Evolutionary conservation across 2,329 filamentous ascomycete species (phyloP).

Genomic region (Nemania sp.): DNA sequence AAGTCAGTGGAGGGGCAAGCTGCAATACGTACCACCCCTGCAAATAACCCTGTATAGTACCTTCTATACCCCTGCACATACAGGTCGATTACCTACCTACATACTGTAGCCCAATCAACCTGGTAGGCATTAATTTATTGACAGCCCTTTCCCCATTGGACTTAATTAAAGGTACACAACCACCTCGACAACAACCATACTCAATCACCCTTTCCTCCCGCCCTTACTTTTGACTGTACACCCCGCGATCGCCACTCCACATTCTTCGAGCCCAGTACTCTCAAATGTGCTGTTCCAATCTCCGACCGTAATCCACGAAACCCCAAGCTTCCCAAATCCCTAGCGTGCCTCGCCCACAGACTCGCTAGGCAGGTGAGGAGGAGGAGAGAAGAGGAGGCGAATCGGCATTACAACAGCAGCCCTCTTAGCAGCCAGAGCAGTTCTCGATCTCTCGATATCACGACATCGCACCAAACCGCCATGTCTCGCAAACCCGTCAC

Average conservation of each 20-base stretch:
- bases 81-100: neutral
- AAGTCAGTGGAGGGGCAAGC: slow-evolving; percentile 4
- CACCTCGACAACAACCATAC: neutral
- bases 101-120: neutral
- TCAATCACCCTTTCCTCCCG: neutral
- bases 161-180: neutral
- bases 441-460: no score
- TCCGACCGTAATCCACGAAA: neutral
- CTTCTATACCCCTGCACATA: neutral
- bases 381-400: slow-evolving; percentile 7
- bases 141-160: neutral
- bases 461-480: slow-evolving; percentile 22
- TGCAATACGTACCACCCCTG: neutral
- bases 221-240: neutral
- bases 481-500: slow-evolving; percentile 56
- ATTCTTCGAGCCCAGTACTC: slow-evolving; percentile 9
- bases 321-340: neutral
- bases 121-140: neutral
- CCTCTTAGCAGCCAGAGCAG: no score
- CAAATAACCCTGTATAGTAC: neutral
- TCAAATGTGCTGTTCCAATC: slow-evolving; percentile 26
- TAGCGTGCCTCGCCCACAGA: neutral
- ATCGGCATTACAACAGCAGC: no score
- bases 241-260: slow-evolving; percentile 2
- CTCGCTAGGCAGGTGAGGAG: neutral